Percentiles rank a stretch among this genome's conserved stretches.
Evolutionary conservation across 202 grass and related monocot genomes (phyloP).

Genomic region (Panicum hallii): DNA sequence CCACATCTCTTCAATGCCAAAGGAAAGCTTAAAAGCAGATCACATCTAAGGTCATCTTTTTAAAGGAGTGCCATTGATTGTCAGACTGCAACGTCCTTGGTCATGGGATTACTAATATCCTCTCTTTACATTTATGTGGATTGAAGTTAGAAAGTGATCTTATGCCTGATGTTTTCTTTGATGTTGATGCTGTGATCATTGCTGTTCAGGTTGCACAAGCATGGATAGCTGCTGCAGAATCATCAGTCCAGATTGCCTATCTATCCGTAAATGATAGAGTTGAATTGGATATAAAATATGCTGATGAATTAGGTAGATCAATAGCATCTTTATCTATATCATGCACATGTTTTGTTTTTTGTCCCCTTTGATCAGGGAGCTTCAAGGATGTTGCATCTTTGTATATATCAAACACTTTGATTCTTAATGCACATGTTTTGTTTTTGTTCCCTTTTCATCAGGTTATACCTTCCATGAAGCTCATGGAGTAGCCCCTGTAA

Average conservation of each 20-base stretch:
- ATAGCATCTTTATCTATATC: slow-evolving; percentile 13
- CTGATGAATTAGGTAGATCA: slow-evolving; percentile 89
- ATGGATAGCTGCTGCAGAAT: slow-evolving; percentile 68
- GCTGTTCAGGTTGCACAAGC: slow-evolving; percentile 85
- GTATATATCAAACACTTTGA: slow-evolving; percentile 24
- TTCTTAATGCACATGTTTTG: slow-evolving; percentile 27
- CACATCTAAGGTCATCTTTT: neutral
- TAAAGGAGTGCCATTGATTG: neutral
- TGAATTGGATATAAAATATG: slow-evolving; percentile 79
- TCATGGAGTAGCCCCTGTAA: slow-evolving; percentile 80
- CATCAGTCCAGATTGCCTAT: slow-evolving; percentile 71
- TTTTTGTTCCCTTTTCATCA: slow-evolving; percentile 34
- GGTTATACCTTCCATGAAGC: slow-evolving; percentile 92
- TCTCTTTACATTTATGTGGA: slow-evolving; percentile 15
- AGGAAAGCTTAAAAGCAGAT: slow-evolving; percentile 19
- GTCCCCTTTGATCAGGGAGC: slow-evolving; percentile 53
- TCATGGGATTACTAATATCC: neutral
- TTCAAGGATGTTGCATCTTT: slow-evolving; percentile 66
- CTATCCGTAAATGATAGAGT: slow-evolving; percentile 71
- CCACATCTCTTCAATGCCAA: neutral
- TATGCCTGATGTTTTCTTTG: slow-evolving; percentile 12
- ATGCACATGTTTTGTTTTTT: slow-evolving; percentile 32
- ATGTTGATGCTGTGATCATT: slow-evolving; percentile 40
- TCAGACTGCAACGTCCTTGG: slow-evolving; percentile 10
- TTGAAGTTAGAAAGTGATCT: slow-evolving; percentile 37